Base-by-base conservation (phyloP, 2,329 filamentous ascomycete genomes). In the Gnomoniopsis smithogilvyi region DNA sequence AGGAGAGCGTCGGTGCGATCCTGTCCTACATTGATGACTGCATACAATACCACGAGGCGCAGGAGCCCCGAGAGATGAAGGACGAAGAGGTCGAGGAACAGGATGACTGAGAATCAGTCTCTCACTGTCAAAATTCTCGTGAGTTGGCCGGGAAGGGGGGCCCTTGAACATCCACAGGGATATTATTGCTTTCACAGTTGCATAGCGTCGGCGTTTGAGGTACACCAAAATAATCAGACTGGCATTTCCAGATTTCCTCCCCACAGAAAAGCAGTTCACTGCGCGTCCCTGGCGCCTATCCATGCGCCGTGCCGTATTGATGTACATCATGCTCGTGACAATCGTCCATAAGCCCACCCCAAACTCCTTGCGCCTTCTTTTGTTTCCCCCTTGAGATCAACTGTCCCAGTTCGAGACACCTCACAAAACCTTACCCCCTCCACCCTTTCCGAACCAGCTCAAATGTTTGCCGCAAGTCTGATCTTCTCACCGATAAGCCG, bases 41-140 rank as follows among this genome's bases (percentile, higher is more conserved):
- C 30, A 95, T 96, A 65, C 93, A 96, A 72, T 97, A 85, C 72
- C 91, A 96, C 70, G 93, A 97, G 72, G 91, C 92, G 14, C 93
- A 97, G 71, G 93, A 97, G 73, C 93, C 93, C 10, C 87, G 84
- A 67, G 93, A 97, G 72, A 89, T 92, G 6, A 82, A 83, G 57
- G 88, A 91, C 63, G 82, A 83, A 51, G 78, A 83, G 61, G 83
- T 86, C 41, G 78, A 78, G 14, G 75, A 78, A 14, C 71, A 74
- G 48, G 72, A 75, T 24, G 70, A 73, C 34, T 65, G 58, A 15
- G 41, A 21, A 51, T 14, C 22, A 7, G 12, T 14, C 3, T 54
- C 3, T 10, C 14, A 4, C 14, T 10, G 0, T 19, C 3, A 11
- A 14, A 14, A 51, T 59, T 24, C 71, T 71, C 12, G 65, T 68